Evolutionary conservation across 306 rosid species (phyloP), one percentile per base, ranked within the genome.

Genomic region (Pyrus pyrifolia): DNA sequence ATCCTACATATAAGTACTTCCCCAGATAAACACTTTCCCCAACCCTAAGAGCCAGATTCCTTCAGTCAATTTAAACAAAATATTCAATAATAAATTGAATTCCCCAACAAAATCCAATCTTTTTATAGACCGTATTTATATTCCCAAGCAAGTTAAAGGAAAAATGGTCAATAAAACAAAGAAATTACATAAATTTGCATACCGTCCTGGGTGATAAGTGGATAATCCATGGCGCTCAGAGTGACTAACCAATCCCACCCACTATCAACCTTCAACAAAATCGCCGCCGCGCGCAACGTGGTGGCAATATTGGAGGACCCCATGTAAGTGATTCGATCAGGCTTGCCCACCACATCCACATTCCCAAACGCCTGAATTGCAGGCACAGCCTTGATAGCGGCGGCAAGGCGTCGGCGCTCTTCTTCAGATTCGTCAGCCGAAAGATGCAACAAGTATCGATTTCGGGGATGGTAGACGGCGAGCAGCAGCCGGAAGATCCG

Each of bases 121-220:
- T n/a, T 29, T n/a, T 19, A 33, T 45, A 71, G 22, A 31, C 49
- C 14, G n/a, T 17, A 71, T 9, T n/a, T 14, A 57, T 57, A 1
- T 4, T 72, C 19, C 51, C 3, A n/a, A 33, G 33, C 10, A 27
- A 29, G 67, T 25, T 5, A 13, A 27, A 35, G 35, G 27, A 2
- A 57, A 51, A 70, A 31, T 52, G 3, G 38, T 19, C 23, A 31
- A 57, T 2, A 71, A 63, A 75, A 13, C 60, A 52, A 58, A 71
- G 57, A 71, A 76, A 59, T 77, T 70, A 76, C 63, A 71, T 21
- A 89, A 84, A 5, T 17, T 71, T 67, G 78, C 94, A 66, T 92
- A 95, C 98, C 98, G 76, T 95, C 98, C 89, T 88, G 98, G 66
- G 98, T 90, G 42, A 92, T 84, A 64, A 95, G 90, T 51, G 98